Evolutionary conservation across 75 land plant genomes (phyloP).

Genomic region (Pinus tabuliformis): DNA sequence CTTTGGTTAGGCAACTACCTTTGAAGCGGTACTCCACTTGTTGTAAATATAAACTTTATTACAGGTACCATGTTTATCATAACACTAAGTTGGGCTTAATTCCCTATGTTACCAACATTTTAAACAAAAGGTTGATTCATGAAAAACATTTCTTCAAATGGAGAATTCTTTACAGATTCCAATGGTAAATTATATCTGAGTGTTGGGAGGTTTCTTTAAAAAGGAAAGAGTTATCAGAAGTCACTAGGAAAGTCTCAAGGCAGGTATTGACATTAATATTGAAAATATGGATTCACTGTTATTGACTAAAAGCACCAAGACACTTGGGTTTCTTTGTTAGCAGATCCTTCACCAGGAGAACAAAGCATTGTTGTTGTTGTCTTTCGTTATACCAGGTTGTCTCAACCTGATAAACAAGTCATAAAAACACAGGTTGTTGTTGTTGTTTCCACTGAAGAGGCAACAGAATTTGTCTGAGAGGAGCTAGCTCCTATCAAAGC

Average conservation of each 20-base stretch:
- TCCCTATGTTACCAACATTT: no score
- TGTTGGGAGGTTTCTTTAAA: no score
- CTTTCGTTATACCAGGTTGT: slow-evolving; percentile 87
- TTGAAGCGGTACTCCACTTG: no score
- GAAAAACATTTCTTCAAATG: no score
- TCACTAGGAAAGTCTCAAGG: slow-evolving; percentile 25
- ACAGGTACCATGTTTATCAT: no score
- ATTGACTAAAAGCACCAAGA: slow-evolving; percentile 76
- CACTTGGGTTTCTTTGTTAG: slow-evolving; percentile 84
- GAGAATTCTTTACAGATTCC: no score
- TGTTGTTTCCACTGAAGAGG: slow-evolving; percentile 55
- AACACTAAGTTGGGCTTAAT: no score
- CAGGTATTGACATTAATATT: neutral
- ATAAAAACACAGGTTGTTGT: slow-evolving; percentile 83
- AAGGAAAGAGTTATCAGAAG: no score
- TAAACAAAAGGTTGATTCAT: no score
- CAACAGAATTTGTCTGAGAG: slow-evolving; percentile 73
- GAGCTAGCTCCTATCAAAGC: slow-evolving; percentile 95
- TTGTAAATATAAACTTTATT: no score
- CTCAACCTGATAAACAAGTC: slow-evolving; percentile 92
- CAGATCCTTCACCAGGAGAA: slow-evolving; percentile 75
- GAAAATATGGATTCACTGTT: slow-evolving; percentile 74
- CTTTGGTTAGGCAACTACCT: no score
- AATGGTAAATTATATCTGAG: no score
- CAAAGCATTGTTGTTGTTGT: slow-evolving; percentile 68